phyloP scores from a whole-genome alignment of 495 filamentous ascomycete genomes.

The Talaromyces adpressus region DNA sequence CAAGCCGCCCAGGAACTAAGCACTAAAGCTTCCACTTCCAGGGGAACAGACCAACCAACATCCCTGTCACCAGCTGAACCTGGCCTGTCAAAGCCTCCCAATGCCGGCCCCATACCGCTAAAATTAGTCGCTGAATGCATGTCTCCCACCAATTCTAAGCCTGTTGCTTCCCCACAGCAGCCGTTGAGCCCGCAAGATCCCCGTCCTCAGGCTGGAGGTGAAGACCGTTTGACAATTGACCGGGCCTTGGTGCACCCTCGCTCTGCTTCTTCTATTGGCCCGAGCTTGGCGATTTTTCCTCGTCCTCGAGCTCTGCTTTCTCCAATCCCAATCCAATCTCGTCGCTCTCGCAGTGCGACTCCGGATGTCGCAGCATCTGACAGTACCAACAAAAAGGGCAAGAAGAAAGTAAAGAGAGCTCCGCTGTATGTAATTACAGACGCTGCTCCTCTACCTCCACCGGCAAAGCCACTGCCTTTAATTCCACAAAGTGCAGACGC shows the following conservation, averaged over 20 bases:
- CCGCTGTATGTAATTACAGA: conserved; percentile 7
- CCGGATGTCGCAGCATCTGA: conserved; percentile 2
- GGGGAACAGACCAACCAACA: background rate
- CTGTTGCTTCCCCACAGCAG: conserved; percentile 1
- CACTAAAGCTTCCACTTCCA: background rate
- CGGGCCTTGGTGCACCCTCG: background rate
- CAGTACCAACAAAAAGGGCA: background rate
- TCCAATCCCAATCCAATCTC: conserved; percentile 4
- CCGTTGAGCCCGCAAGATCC: background rate
- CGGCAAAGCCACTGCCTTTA: conserved; percentile 5
- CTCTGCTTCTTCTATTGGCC: background rate
- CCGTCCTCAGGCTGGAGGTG: background rate
- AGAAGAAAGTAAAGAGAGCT: background rate
- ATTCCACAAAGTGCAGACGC: conserved; percentile 5
- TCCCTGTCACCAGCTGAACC: background rate
- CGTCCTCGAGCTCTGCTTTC: conserved; percentile 6
- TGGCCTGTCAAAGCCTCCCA: background rate
- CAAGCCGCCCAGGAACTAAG: background rate
- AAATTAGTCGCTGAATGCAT: conserved; percentile 7
- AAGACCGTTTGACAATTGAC: background rate
- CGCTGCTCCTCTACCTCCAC: conserved; percentile 9
- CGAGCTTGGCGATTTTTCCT: background rate
- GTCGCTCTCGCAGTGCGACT: conserved; percentile 7
- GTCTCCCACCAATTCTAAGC: background rate
- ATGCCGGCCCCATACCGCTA: conserved; percentile 8